Conservation (phyloP, 495 filamentous ascomycete genomes). For the Thozetella sp. region DNA sequence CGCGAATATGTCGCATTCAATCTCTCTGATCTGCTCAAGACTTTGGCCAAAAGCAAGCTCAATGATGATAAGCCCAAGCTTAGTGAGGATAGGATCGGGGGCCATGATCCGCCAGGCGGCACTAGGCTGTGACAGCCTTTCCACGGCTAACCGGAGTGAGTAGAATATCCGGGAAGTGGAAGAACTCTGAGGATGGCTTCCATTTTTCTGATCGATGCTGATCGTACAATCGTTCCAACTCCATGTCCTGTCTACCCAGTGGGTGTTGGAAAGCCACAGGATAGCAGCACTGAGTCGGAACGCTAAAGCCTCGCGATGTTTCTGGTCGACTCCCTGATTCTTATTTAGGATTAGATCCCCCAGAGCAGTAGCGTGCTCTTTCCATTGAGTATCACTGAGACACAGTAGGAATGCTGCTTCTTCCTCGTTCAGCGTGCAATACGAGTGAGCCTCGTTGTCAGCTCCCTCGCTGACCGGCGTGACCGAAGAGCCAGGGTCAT, state of each 20-base stretch:
- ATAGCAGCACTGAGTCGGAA: conserved; percentile 14
- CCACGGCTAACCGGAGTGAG: not conserved
- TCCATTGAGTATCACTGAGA: not conserved
- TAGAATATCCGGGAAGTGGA: not conserved
- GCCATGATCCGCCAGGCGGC: not conserved
- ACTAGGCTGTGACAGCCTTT: not conserved
- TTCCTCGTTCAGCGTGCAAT: too few relatives aligned
- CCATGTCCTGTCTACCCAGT: conserved; percentile 10
- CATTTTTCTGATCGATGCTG: not conserved
- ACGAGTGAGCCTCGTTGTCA: too few relatives aligned
- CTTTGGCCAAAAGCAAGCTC: conserved; percentile 16
- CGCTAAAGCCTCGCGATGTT: conserved; percentile 10
- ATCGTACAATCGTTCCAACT: conserved; percentile 9
- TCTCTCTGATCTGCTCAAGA: not conserved
- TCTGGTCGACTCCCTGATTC: not conserved
- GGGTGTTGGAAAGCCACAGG: conserved; percentile 8
- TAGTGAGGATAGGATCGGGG: conserved; percentile 13
- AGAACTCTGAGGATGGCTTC: not conserved
- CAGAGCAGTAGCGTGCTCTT: not conserved
- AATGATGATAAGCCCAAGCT: conserved; percentile 15
- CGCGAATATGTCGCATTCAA: not conserved
- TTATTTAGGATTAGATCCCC: not conserved
- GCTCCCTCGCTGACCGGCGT: too few relatives aligned
- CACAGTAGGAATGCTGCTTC: too few relatives aligned
- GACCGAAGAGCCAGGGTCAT: too few relatives aligned